phyloP scores from a whole-genome alignment of 2,329 filamentous ascomycete genomes.

The Coniochaeta hoffmannii region DNA sequence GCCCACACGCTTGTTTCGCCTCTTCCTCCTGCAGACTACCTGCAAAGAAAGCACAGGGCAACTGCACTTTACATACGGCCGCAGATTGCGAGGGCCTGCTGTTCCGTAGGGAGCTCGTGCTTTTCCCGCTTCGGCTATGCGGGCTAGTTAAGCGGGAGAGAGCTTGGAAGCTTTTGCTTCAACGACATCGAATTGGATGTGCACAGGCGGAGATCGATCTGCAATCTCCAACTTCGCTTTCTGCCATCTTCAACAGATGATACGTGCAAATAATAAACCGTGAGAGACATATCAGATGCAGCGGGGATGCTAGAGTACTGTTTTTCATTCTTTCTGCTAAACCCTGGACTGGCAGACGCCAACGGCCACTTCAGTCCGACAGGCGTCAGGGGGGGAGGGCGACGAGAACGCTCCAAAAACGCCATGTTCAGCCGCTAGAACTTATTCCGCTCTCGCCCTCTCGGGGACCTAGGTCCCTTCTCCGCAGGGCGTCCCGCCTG shows the following conservation, averaged over 20 bases:
- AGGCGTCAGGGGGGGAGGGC: not conserved
- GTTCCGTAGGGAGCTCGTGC: not conserved
- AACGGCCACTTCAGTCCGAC: not conserved
- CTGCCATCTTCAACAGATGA: not conserved
- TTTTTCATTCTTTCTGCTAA: not conserved
- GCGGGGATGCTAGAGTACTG: not conserved
- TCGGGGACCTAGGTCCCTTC: not conserved
- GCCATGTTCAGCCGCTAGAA: not conserved
- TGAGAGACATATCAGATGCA: not conserved
- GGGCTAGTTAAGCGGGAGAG: conserved; percentile 10
- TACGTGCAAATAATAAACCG: not conserved
- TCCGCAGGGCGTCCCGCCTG: not conserved
- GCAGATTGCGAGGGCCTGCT: conserved; percentile 11
- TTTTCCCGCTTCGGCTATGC: conserved; percentile 17
- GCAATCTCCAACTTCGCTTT: not conserved
- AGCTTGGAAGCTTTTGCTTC: not conserved
- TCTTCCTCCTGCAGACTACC: too few species aligned
- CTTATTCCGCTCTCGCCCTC: not conserved
- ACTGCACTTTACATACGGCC: conserved; percentile 4
- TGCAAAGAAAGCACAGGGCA: too few species aligned
- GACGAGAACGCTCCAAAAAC: not conserved
- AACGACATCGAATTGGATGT: not conserved
- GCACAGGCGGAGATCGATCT: not conserved
- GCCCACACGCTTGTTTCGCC: not conserved
- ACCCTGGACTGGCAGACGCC: not conserved